Conservation (phyloP, 805 yeast species). For the Wickerhamomyces strasburgensis region DNA sequence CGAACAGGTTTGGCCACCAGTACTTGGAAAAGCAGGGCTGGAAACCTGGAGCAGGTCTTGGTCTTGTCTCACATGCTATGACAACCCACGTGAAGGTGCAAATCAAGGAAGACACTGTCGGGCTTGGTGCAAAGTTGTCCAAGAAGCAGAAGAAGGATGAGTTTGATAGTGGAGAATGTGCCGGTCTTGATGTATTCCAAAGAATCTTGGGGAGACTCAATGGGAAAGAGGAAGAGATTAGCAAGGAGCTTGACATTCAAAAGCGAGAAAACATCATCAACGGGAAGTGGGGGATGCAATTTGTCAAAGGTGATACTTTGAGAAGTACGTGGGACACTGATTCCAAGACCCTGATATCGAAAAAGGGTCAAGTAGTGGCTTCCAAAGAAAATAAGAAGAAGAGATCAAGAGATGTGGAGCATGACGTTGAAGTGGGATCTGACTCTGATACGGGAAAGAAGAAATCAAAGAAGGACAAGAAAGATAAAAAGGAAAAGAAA, state of each 20-base stretch:
- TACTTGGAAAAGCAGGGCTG: constrained; percentile 82
- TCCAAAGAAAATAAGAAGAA: constrained; percentile 12
- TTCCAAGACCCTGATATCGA: constrained; percentile 30
- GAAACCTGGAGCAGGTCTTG: constrained; percentile 89
- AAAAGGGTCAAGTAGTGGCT: constrained; percentile 17
- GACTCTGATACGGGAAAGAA: constrained; percentile 20
- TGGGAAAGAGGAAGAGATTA: constrained; percentile 70
- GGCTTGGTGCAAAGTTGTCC: constrained; percentile 81
- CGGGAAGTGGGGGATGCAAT: constrained; percentile 85
- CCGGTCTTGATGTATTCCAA: constrained; percentile 92
- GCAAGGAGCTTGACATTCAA: constrained; percentile 61
- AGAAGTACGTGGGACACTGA: constrained; percentile 79
- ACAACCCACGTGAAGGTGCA: constrained; percentile 81
- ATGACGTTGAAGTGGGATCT: constrained; percentile 18
- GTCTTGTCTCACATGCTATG: constrained; percentile 59
- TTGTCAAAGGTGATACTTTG: constrained; percentile 79
- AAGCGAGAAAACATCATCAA: constrained; percentile 65
- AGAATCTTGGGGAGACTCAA: constrained; percentile 82
- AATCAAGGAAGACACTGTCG: constrained; percentile 76
- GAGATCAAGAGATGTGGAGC: constrained; percentile 28
- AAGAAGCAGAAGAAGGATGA: constrained; percentile 56
- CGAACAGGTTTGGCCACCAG: constrained; percentile 79
- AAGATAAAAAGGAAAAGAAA: constrained; percentile 25
- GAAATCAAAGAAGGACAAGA: constrained; percentile 25
- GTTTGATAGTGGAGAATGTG: constrained; percentile 76